These are phyloP conservation scores for Kodamaea kakaduensis DNA, from an alignment of 805 yeast genomes.

Conservation along the genomic window DNA sequence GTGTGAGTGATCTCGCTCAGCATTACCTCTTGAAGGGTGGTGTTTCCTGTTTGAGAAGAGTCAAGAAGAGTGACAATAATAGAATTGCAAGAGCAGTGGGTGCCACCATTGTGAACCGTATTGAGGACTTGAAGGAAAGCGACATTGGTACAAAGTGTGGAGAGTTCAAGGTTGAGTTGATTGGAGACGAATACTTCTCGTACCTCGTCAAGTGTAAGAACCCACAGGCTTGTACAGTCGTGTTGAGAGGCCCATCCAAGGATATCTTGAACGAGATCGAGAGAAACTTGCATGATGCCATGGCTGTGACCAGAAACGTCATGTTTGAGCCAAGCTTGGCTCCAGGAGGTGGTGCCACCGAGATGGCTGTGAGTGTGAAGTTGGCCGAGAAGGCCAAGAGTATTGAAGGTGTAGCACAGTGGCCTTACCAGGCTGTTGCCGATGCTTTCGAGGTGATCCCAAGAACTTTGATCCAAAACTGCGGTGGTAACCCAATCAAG, in stretches of 20 bases:
- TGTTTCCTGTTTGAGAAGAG: slow-evolving; percentile 89
- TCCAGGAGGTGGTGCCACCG: slow-evolving; percentile 99
- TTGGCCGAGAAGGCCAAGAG: slow-evolving; percentile 87
- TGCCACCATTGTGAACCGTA: slow-evolving; percentile 92
- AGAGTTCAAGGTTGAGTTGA: slow-evolving; percentile 84
- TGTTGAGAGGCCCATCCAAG: slow-evolving; percentile 94
- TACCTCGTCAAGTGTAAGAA: slow-evolving; percentile 73
- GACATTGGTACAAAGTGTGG: slow-evolving; percentile 92
- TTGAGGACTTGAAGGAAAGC: slow-evolving; percentile 87
- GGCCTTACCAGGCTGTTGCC: slow-evolving; percentile 99
- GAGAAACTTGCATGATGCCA: slow-evolving; percentile 95
- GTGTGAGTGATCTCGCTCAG: slow-evolving; percentile 96
- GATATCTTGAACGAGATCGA: slow-evolving; percentile 95
- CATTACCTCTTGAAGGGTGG: slow-evolving; percentile 93
- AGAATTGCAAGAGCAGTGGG: slow-evolving; percentile 97
- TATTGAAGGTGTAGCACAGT: slow-evolving; percentile 92
- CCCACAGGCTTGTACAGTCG: slow-evolving; percentile 90
- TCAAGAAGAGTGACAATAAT: slow-evolving; percentile 91
- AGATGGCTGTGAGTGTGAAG: slow-evolving; percentile 92
- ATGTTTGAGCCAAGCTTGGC: slow-evolving; percentile 89
- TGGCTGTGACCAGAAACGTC: slow-evolving; percentile 96
- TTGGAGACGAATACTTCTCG: slow-evolving; percentile 96
- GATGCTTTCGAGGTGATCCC: slow-evolving; percentile 99
- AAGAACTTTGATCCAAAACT: slow-evolving; percentile 92
- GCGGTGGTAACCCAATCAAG: slow-evolving; percentile 96